Evolutionary conservation across 1,284 basidiomycete genomes (phyloP).

Genomic region (Ustilago bromivora): DNA sequence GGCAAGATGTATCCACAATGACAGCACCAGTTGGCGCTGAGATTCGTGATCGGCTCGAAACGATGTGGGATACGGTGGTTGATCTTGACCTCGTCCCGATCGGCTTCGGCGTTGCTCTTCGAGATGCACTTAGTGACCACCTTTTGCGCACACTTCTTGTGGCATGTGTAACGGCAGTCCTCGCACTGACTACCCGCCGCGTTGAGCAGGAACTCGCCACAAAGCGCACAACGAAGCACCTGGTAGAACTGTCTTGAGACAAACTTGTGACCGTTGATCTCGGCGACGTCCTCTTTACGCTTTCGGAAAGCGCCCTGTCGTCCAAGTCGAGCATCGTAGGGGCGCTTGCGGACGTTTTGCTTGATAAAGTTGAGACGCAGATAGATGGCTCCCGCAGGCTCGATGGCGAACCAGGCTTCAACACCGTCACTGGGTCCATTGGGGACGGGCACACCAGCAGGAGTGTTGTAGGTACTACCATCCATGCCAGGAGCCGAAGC

Average conservation of each 20-base stretch:
- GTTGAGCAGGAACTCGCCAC: conserved; percentile 96
- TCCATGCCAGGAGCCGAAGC: conserved; percentile 30
- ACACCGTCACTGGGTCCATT: conserved; percentile 77
- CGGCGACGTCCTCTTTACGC: conserved; percentile 96
- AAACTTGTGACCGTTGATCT: conserved; percentile 99
- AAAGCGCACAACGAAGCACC: conserved; percentile 93
- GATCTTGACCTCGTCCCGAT: conserved; percentile 97
- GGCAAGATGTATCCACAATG: conserved; percentile 96
- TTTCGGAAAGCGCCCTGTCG: conserved; percentile 98
- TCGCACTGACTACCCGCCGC: conserved; percentile 98
- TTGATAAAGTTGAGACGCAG: conserved; percentile 66
- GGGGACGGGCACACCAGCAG: conserved; percentile 57
- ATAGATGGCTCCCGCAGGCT: conserved; percentile 91
- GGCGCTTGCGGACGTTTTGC: conserved; percentile 83
- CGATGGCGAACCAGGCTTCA: conserved; percentile 96
- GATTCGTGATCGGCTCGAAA: conserved; percentile 96
- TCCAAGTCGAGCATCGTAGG: conserved; percentile 87
- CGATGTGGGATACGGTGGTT: conserved; percentile 99
- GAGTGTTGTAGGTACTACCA: conserved; percentile 49
- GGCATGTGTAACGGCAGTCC: conserved; percentile 98
- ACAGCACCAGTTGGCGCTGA: conserved; percentile 99
- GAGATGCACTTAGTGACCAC: conserved; percentile 99
- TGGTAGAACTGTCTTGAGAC: conserved; percentile 98
- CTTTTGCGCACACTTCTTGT: conserved; percentile 97
- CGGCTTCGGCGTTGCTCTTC: conserved; percentile 88